Base-by-base conservation (phyloP, 768 basidiomycete species). In the Suillus subaureus region DNA sequence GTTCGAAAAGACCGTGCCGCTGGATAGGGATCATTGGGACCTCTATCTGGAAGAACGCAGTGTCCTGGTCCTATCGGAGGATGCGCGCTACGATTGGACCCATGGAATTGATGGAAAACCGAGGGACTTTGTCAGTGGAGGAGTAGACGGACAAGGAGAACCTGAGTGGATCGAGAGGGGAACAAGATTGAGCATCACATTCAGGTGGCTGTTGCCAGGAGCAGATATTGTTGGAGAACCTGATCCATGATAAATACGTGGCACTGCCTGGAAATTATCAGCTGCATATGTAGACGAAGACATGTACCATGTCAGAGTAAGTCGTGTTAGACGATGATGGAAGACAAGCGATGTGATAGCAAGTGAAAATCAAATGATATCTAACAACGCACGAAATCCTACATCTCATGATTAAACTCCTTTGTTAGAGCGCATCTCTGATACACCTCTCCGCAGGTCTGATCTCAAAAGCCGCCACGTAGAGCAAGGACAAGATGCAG, bases 401-500 rank as follows among this genome's bases (percentile, higher is more conserved):
- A 70, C 67, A 67, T 60, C 62, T 64, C 61, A 60, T 66, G 64
- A 66, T 66, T 61, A 49, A 31, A 45, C 67, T 37, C 62, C 47
- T 26, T 40, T 39, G 55, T n/a, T 31, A 63, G 16, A 40, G 35
- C 37, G 39, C 35, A 35, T 63, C 61, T 45, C 63, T 37, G 39
- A 62, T 33, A 42, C 56, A 54, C 43, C 68, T 51, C 35, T 42
- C 18, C n/a, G 26, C 26, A 61, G 47, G 52, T 31, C 47, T 61
- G 61, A 56, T 63, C 37, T 70, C 84, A 80, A 89, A 78, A 79
- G 80, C 97, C 97, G 52, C 97, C 97, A 78, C 97, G 94, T 51
- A 99, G 87, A 8, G 97, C 95, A 56, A 99, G 89, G 64, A 99
- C 97, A 60, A 99, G 83, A 81, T 99, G 97, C 70, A 99, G 88